A percentile compares a stretch with the other conserved stretches of the same genome.
Evolutionary conservation across 1,139 yeast genomes (phyloP).

Genomic region (Yamadazyma diddensiae): DNA sequence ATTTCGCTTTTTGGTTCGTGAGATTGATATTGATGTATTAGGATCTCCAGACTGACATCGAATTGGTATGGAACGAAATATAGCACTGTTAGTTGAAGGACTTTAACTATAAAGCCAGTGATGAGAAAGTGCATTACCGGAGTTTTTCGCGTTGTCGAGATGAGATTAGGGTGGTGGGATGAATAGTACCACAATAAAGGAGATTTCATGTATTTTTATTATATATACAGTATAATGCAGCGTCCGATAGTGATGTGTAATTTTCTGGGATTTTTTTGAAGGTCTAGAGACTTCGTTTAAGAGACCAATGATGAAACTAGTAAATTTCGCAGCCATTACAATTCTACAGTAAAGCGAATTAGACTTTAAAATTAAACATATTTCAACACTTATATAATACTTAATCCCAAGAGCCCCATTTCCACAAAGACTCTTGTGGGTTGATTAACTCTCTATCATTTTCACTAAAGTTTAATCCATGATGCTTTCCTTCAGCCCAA

Average conservation of each 20-base stretch:
- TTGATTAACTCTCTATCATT: slow-evolving; percentile 52
- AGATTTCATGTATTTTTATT: too few relatives aligned
- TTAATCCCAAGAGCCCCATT: slow-evolving; percentile 34
- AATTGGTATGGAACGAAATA: slow-evolving; percentile 34
- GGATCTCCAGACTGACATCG: slow-evolving; percentile 38
- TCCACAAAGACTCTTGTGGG: slow-evolving; percentile 52
- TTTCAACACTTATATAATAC: neutral
- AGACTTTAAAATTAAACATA: neutral
- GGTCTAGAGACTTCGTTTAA: neutral
- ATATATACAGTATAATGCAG: neutral
- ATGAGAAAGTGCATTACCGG: too few relatives aligned
- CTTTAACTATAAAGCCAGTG: slow-evolving; percentile 26
- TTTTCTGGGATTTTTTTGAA: neutral
- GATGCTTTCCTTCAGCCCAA: slow-evolving; percentile 32
- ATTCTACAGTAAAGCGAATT: neutral
- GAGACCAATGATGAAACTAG: neutral
- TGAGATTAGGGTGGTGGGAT: too few relatives aligned
- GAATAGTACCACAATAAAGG: too few relatives aligned
- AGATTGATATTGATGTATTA: slow-evolving; percentile 14
- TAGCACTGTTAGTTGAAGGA: slow-evolving; percentile 28
- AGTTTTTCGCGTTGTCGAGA: too few relatives aligned
- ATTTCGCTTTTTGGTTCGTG: slow-evolving; percentile 1
- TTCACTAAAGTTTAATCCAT: slow-evolving; percentile 31
- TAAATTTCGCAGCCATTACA: slow-evolving; percentile 1
- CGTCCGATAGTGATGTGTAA: neutral